Conservation (phyloP, 371 early-diverging fungal genomes). For the Syncephalastrum contaminatum region DNA sequence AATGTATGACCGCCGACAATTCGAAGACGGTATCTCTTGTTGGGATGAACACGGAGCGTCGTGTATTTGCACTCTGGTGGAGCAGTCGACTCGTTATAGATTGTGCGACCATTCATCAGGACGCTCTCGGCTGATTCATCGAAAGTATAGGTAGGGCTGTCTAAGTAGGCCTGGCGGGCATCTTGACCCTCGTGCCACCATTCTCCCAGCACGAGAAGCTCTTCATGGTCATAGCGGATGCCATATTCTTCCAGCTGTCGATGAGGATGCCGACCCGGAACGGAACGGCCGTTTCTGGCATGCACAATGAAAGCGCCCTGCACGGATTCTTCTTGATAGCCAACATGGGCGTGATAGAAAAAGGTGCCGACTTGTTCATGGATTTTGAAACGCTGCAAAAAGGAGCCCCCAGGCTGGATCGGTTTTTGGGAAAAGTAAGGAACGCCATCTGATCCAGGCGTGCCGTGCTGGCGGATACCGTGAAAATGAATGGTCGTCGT, state of each 20-base stretch:
- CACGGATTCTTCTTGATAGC: slow-evolving; percentile 41
- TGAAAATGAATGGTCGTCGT: slow-evolving; percentile 39
- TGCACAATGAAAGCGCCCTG: slow-evolving; percentile 48
- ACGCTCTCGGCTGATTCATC: slow-evolving; percentile 34
- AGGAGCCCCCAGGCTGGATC: slow-evolving; percentile 49
- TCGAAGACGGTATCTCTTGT: slow-evolving; percentile 37
- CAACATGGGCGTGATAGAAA: slow-evolving; percentile 54
- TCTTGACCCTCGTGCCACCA: slow-evolving; percentile 41
- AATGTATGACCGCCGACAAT: slow-evolving; percentile 36
- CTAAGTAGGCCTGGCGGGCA: slow-evolving; percentile 16
- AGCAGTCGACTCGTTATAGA: slow-evolving; percentile 11
- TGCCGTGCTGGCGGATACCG: slow-evolving; percentile 39
- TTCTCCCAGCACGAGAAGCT: slow-evolving; percentile 41
- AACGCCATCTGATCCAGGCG: slow-evolving; percentile 51
- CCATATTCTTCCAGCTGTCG: slow-evolving; percentile 11
- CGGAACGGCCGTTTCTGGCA: slow-evolving; percentile 23
- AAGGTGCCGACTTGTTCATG: slow-evolving; percentile 49
- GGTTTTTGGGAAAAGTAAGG: slow-evolving; percentile 58
- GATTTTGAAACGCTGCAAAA: slow-evolving; percentile 44
- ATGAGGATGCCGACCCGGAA: slow-evolving; percentile 6
- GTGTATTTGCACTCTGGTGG: slow-evolving; percentile 25
- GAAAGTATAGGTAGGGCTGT: slow-evolving; percentile 26
- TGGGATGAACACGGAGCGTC: slow-evolving; percentile 20
- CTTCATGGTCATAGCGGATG: slow-evolving; percentile 41
- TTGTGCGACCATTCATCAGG: slow-evolving; percentile 41